Conservation (phyloP, 352 stramenopile species). For the Phytophthora idaei region DNA sequence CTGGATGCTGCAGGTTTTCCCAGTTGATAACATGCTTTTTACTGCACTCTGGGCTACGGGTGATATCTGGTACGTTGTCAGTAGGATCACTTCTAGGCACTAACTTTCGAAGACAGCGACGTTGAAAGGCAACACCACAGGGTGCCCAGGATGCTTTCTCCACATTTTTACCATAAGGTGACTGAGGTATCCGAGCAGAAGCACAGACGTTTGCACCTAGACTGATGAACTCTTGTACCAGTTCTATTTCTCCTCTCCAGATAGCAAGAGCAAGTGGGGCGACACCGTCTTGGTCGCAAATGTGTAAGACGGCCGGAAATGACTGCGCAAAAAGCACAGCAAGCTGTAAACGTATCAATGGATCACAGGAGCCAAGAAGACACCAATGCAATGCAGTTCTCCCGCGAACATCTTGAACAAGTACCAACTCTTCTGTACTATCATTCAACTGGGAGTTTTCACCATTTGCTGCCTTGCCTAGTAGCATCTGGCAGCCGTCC, state of each 20-base stretch:
- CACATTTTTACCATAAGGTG: neutral
- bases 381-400: conserved; percentile 63
- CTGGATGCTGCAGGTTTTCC: conserved; percentile 27
- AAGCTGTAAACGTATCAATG: conserved; percentile 2
- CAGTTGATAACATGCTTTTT: conserved; percentile 10
- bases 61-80: neutral
- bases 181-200: neutral
- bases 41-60: neutral
- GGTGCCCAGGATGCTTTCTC: conserved; percentile 51
- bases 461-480: conserved; percentile 16
- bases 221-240: conserved; percentile 50
- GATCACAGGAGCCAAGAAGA: conserved; percentile 21
- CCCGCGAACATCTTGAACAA: conserved; percentile 45
- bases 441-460: conserved; percentile 6
- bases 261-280: conserved; percentile 60
- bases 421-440: conserved; percentile 30
- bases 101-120: neutral
- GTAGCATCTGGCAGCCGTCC: conserved; percentile 48
- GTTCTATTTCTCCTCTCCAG: conserved; percentile 25
- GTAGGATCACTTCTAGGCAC: neutral
- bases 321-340: conserved; percentile 35
- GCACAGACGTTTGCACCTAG: conserved; percentile 49
- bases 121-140: conserved; percentile 45
- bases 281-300: conserved; percentile 46
- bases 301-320: conserved; percentile 41